Evolutionary conservation across 2,329 filamentous ascomycete species (phyloP), one percentile per base, ranked within the genome.

Genomic region (Aspergillus clavatus): DNA sequence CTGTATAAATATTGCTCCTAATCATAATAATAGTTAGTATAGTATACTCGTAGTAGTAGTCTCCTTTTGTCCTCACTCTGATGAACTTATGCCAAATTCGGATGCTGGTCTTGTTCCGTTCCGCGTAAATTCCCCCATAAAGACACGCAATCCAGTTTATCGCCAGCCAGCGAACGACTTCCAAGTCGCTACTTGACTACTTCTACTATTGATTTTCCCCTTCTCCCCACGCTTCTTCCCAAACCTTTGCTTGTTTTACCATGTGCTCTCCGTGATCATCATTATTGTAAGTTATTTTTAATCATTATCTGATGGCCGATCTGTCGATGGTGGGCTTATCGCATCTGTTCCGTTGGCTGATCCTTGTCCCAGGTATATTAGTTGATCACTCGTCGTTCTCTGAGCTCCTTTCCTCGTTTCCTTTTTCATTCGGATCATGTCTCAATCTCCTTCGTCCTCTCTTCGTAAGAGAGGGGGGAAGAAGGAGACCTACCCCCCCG

Each of bases 401-500:
- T 60, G 50, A 41, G 42, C 40, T 19, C 49, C 49, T 50, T 44
- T 42, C 50, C 38, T 39, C 43, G 49, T 46, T 26, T 52, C 42
- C 43, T 43, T 54, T 46, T 23, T 44, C 40, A n/a, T 42, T 52
- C 48, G 54, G 53, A 62, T 44, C 44, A 68, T 68, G 65, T 62
- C 64, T 51, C 62, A 58, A 28, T 53, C 63, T 43, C 44, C 53
- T 53, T 58, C 66, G 38, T 53, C 68, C 44, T 62, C 63, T 63
- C 62, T 71, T 50, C 66, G 67, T 40, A 70, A 70, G 61, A 70
- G 68, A 59, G 67, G 58, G 47, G 63, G 63, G 42, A 70, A 70
- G 55, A 69, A 65, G 57, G 62, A 66, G 51, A 52, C 46, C 18
- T 42, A 38, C 43, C 45, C 56, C 33, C 55, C 58, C 26, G 45